These are phyloP conservation scores for Podospora appendiculata DNA, from an alignment of 495 filamentous ascomycete species.

Conservation along the genomic window DNA sequence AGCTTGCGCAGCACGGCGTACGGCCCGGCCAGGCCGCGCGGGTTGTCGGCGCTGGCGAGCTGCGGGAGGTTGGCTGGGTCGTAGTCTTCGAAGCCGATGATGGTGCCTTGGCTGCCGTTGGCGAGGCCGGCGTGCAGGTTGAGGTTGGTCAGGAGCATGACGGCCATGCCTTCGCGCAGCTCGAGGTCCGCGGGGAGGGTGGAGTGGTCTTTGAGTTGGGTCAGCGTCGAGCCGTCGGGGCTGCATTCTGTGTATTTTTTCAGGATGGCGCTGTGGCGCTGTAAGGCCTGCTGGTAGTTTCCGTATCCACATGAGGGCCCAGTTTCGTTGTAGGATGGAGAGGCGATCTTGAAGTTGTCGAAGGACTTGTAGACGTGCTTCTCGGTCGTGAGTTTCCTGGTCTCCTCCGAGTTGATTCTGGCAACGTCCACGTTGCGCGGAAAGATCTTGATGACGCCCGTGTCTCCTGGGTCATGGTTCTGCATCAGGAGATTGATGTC, in stretches of 20 bases:
- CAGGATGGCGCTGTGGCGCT: slow-evolving; percentile 55
- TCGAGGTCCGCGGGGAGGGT: slow-evolving; percentile 39
- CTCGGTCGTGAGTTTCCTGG: slow-evolving; percentile 25
- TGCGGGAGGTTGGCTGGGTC: slow-evolving; percentile 43
- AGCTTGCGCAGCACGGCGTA: slow-evolving; percentile 36
- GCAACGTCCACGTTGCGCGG: slow-evolving; percentile 33
- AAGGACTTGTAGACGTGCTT: slow-evolving; percentile 62
- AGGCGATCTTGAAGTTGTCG: slow-evolving; percentile 47
- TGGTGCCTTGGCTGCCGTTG: slow-evolving; percentile 82
- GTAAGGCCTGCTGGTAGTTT: no score
- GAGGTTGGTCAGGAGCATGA: slow-evolving; percentile 93
- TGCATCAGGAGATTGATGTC: slow-evolving; percentile 37
- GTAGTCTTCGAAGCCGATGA: slow-evolving; percentile 67
- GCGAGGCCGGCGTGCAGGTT: slow-evolving; percentile 63
- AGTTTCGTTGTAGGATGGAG: no score
- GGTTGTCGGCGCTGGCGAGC: slow-evolving; percentile 5
- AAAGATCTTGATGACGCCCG: slow-evolving; percentile 40
- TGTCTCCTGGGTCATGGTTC: slow-evolving; percentile 31
- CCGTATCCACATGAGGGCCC: no score
- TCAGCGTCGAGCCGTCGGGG: slow-evolving; percentile 54
- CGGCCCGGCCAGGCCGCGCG: slow-evolving; percentile 17
- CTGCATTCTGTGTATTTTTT: slow-evolving; percentile 53
- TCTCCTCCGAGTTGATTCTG: slow-evolving; percentile 28
- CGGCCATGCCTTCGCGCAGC: slow-evolving; percentile 80
- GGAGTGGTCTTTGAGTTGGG: slow-evolving; percentile 49